A percentile compares a stretch with the other conserved stretches of the same genome.
phyloP scores from a whole-genome alignment of 495 filamentous ascomycete genomes.

The Rhizodiscina lignyota region DNA sequence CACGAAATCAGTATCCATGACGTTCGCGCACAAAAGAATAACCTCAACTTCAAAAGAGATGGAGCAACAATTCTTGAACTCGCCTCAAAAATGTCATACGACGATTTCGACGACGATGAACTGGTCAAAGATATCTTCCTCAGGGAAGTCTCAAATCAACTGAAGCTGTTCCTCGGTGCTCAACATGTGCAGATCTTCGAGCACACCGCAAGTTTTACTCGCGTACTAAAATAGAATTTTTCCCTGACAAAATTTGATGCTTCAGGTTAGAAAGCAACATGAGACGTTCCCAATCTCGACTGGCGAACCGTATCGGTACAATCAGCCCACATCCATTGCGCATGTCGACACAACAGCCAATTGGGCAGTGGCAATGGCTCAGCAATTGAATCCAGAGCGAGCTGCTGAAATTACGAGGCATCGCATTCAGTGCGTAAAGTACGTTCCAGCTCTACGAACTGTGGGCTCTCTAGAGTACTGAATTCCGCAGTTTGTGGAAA shows the following conservation, averaged over 20 bases:
- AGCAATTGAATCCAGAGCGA: not conserved
- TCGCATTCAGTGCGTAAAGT: conserved; percentile 1
- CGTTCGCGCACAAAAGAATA: not conserved
- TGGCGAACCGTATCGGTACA: conserved; percentile 3
- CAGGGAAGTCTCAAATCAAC: not conserved
- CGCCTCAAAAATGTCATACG: not conserved
- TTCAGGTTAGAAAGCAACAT: conserved; percentile 4
- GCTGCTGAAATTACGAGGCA: not conserved
- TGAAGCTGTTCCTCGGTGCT: conserved; percentile 1
- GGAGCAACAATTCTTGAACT: conserved; percentile 2
- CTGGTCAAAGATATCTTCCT: conserved; percentile 4
- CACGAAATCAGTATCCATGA: not conserved
- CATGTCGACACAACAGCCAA: conserved; percentile 1
- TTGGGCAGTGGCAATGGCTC: not conserved
- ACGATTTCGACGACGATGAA: conserved; percentile 3
- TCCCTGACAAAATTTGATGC: not conserved
- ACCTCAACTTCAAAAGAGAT: not conserved
- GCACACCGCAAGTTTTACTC: too few species aligned
- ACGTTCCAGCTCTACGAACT: not conserved
- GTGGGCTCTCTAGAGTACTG: not conserved
- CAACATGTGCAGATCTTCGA: conserved; percentile 3
- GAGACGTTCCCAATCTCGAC: conserved; percentile 4
- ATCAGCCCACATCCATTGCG: conserved; percentile 3
- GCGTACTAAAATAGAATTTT: too few species aligned
- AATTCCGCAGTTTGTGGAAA: conserved; percentile 2